Evolutionary conservation across 495 filamentous ascomycete species (phyloP).

Genomic region (Pyronema domesticum): DNA sequence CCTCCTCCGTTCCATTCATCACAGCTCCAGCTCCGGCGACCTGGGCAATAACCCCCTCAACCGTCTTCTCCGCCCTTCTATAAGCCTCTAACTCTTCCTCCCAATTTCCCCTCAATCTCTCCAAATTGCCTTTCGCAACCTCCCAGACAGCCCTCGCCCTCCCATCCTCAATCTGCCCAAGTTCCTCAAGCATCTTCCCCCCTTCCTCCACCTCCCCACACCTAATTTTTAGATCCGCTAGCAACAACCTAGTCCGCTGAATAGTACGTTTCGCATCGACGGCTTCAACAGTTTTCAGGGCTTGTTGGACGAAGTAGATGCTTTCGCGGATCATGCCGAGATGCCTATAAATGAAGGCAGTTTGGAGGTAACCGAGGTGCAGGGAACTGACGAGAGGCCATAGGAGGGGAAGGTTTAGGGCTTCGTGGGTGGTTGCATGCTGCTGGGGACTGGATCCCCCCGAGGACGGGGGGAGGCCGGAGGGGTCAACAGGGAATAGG

Average conservation of each 20-base stretch:
- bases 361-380: slow-evolving; percentile 47
- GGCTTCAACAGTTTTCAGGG: slow-evolving; percentile 55
- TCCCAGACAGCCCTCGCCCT: slow-evolving; percentile 31
- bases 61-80: slow-evolving; percentile 16
- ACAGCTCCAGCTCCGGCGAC: too few species aligned
- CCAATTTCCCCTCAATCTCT: slow-evolving; percentile 16
- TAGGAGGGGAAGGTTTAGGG: slow-evolving; percentile 46
- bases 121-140: slow-evolving; percentile 27
- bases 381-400: slow-evolving; percentile 64
- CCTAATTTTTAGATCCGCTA: slow-evolving; percentile 46
- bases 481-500: too few species aligned
- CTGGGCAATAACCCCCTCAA: slow-evolving; percentile 12
- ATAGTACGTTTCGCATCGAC: slow-evolving; percentile 43
- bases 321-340: slow-evolving; percentile 78
- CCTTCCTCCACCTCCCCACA: slow-evolving; percentile 45
- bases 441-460: slow-evolving; percentile 10
- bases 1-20: slow-evolving; percentile 8
- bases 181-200: slow-evolving; percentile 38
- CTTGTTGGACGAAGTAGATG: slow-evolving; percentile 75
- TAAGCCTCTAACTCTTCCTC: slow-evolving; percentile 25
- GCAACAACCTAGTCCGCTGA: slow-evolving; percentile 36
- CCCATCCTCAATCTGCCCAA: slow-evolving; percentile 30
- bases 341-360: slow-evolving; percentile 59
- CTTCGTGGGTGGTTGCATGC: slow-evolving; percentile 11
- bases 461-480: slow-evolving; percentile 5